phyloP scores from a whole-genome alignment of 1,284 basidiomycete species.

The Salmacisia buchloeana region DNA sequence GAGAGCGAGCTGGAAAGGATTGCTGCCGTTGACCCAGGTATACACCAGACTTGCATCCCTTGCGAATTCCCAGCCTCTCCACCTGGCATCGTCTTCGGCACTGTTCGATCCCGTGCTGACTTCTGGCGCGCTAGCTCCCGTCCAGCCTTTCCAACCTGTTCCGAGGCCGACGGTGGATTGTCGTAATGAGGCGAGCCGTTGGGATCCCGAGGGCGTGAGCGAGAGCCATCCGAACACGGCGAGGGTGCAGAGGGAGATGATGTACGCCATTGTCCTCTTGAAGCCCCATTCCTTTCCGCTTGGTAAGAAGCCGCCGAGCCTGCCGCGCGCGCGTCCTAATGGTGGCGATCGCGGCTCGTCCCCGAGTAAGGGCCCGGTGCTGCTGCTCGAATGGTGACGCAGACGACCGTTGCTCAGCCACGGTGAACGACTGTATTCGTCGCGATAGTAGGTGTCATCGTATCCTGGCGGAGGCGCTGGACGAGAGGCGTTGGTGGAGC shows the following conservation, averaged over 20 bases:
- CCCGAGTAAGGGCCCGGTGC: background rate
- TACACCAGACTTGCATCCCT: slow-evolving; percentile 8
- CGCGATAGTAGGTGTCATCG: background rate
- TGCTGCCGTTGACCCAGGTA: slow-evolving; percentile 9
- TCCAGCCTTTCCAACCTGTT: background rate
- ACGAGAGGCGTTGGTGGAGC: too few species aligned
- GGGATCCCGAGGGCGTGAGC: background rate
- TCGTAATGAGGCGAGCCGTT: background rate
- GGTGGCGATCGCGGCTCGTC: too few species aligned
- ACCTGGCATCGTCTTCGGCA: background rate
- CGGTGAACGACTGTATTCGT: background rate
- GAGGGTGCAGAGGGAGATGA: slow-evolving; percentile 2
- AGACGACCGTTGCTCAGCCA: background rate
- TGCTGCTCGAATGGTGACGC: background rate
- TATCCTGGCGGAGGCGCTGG: background rate
- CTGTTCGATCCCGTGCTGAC: background rate
- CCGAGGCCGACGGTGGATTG: background rate
- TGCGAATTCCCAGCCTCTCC: slow-evolving; percentile 5
- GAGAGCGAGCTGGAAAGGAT: background rate
- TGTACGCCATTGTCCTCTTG: background rate
- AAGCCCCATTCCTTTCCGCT: background rate
- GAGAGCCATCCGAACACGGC: background rate
- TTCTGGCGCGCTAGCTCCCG: background rate
- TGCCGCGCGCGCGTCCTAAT: too few species aligned
- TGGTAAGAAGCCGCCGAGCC: background rate